phyloP scores from a whole-genome alignment of 129 eudicot genomes.

The Chrysanthemum lavandulifolium region DNA sequence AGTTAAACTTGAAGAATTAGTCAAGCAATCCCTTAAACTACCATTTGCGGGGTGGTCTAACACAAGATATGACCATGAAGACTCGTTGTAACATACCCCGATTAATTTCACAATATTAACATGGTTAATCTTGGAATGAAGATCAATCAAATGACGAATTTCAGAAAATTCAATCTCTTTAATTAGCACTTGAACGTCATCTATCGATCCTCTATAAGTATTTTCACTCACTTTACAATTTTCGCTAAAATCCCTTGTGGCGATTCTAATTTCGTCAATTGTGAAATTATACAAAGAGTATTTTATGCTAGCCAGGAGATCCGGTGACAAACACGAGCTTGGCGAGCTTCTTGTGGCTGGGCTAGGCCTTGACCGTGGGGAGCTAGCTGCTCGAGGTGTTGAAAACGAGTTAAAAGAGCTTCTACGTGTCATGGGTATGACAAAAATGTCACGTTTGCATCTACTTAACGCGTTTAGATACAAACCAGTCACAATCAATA shows the following conservation, averaged over 20 bases:
- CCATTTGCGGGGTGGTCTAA: constrained; percentile 56
- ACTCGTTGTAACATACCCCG: constrained; percentile 67
- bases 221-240: constrained; percentile 32
- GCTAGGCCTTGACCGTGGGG: constrained; percentile 44
- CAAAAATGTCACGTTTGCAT: constrained; percentile 35
- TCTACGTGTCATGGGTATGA: constrained; percentile 32
- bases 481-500: constrained; percentile 43
- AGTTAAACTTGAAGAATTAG: constrained; percentile 32
- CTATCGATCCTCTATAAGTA: constrained; percentile 51
- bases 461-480: constrained; percentile 50
- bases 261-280: constrained; percentile 50
- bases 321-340: constrained; percentile 78
- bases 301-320: constrained; percentile 59
- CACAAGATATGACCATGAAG: constrained; percentile 58
- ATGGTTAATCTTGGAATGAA: constrained; percentile 69
- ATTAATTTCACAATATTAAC: constrained; percentile 58
- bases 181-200: constrained; percentile 50
- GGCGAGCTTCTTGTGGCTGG: constrained; percentile 53
- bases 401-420: constrained; percentile 56
- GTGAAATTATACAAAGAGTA: constrained; percentile 57
- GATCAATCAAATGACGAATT: constrained; percentile 59
- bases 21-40: constrained; percentile 52
- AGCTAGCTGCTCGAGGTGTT: constrained; percentile 41
- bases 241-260: constrained; percentile 46
- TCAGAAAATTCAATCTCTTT: constrained; percentile 52